Evolutionary conservation across 1,139 yeast genomes (phyloP).

Genomic region (Blastobotrys apis): DNA sequence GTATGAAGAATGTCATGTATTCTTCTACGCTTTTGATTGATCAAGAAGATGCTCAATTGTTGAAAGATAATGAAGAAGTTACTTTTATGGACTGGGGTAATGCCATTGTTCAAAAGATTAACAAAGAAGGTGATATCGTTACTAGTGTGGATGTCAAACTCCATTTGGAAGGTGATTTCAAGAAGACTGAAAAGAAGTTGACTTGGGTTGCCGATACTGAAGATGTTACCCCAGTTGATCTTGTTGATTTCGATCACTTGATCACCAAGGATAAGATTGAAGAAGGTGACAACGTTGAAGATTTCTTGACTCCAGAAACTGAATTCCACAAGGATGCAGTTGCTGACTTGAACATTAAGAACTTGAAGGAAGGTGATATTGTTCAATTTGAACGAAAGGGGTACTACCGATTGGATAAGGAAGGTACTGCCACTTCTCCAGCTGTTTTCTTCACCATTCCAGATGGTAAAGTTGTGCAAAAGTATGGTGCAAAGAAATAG

Average conservation of each 20-base stretch:
- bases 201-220: conserved; percentile 89
- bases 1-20: conserved; percentile 73
- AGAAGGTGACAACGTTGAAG: conserved; percentile 91
- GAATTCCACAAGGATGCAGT: conserved; percentile 75
- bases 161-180: conserved; percentile 95
- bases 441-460: conserved; percentile 91
- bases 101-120: conserved; percentile 69
- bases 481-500: conserved; percentile 63
- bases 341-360: conserved; percentile 76
- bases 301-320: conserved; percentile 83
- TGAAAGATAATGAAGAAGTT: conserved; percentile 72
- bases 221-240: conserved; percentile 64
- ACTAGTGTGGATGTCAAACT: conserved; percentile 70
- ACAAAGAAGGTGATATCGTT: conserved; percentile 50
- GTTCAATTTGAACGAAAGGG: conserved; percentile 98
- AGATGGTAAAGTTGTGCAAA: conserved; percentile 87
- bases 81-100: conserved; percentile 99
- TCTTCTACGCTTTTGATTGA: conserved; percentile 67
- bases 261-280: conserved; percentile 94
- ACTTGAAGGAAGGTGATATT: conserved; percentile 77
- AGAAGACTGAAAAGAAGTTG: conserved; percentile 89
- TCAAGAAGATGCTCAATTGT: conserved; percentile 79
- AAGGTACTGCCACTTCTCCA: conserved; percentile 49
- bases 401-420: conserved; percentile 78
- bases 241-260: conserved; percentile 91